A percentile compares a stretch with the other conserved stretches of the same genome.
Evolutionary conservation across 495 filamentous ascomycete genomes (phyloP).

Genomic region (Immersiella caudata): DNA sequence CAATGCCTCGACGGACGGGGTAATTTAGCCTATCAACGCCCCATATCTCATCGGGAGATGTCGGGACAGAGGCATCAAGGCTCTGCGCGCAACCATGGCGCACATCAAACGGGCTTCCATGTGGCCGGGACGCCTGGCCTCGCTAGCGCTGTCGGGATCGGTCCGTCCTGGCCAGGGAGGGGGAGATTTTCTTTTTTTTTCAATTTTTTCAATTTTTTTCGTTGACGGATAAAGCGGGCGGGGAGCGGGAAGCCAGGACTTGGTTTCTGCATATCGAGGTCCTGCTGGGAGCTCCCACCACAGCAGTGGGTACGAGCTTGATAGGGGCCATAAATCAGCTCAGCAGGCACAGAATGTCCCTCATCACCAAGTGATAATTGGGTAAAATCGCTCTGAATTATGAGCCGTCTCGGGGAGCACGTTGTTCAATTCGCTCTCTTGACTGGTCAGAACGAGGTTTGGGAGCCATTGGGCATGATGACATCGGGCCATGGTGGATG

Average conservation of each 20-base stretch:
- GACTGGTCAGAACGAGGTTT: constrained; percentile 17
- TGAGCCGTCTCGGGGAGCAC: constrained; percentile 14
- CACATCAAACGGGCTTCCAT: constrained; percentile 26
- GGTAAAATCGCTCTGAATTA: neutral
- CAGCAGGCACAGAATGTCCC: neutral
- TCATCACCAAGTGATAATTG: neutral
- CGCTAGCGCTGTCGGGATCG: constrained; percentile 19
- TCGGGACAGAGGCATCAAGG: constrained; percentile 12
- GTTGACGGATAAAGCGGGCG: neutral
- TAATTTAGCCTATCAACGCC: constrained; percentile 15
- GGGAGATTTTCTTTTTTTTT: constrained; percentile 13
- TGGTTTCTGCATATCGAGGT: neutral
- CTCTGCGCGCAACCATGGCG: constrained; percentile 14
- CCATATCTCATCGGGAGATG: constrained; percentile 26
- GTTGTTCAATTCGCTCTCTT: constrained; percentile 17
- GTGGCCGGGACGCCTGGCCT: constrained; percentile 24
- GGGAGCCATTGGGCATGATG: constrained; percentile 8
- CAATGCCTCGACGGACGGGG: neutral
- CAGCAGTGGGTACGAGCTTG: neutral
- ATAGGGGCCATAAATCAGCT: neutral
- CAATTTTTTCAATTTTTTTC: neutral
- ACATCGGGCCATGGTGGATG: neutral
- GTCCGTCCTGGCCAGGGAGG: constrained; percentile 19
- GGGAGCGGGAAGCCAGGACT: neutral
- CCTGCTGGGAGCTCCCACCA: neutral